phyloP scores from a whole-genome alignment of 345 rosid genomes.

The Pistacia vera region DNA sequence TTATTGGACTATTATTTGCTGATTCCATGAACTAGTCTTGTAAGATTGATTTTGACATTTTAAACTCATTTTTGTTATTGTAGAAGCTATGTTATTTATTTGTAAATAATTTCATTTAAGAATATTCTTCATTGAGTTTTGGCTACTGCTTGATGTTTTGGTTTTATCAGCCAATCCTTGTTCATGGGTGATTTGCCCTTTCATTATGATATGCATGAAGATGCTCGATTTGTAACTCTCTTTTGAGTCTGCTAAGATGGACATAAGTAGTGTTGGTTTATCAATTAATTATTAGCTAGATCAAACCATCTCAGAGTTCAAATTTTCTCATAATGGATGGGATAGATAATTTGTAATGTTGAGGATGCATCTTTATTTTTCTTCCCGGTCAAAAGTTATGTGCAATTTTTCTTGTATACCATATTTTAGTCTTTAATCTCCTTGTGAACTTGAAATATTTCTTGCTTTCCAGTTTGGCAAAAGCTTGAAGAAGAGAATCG shows the following conservation, averaged over 20 bases:
- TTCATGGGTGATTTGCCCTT: not conserved
- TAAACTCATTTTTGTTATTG: not conserved
- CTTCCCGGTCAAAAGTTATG: not conserved
- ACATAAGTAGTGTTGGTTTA: not conserved
- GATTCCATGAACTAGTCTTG: not conserved
- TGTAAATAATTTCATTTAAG: not conserved
- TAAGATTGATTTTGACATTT: not conserved
- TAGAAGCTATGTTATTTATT: not conserved
- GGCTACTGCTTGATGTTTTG: not conserved
- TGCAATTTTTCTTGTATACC: not conserved
- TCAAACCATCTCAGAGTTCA: not conserved
- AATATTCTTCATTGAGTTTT: not conserved
- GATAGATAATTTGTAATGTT: not conserved
- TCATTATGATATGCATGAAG: not conserved
- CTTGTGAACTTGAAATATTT: slow-evolving; percentile 3
- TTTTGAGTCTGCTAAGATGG: slow-evolving; percentile 4
- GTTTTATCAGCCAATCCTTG: not conserved
- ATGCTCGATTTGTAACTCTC: not conserved
- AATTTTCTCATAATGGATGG: not conserved
- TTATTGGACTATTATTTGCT: not conserved
- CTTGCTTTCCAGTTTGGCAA: slow-evolving; percentile 83
- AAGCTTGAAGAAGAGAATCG: slow-evolving; percentile 98
- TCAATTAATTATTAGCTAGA: slow-evolving; percentile 1
- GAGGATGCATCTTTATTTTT: not conserved
- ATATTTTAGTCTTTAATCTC: not conserved